Evolutionary conservation across 208 protist genomes (phyloP).

Genomic region (Naegleria gruberi): DNA sequence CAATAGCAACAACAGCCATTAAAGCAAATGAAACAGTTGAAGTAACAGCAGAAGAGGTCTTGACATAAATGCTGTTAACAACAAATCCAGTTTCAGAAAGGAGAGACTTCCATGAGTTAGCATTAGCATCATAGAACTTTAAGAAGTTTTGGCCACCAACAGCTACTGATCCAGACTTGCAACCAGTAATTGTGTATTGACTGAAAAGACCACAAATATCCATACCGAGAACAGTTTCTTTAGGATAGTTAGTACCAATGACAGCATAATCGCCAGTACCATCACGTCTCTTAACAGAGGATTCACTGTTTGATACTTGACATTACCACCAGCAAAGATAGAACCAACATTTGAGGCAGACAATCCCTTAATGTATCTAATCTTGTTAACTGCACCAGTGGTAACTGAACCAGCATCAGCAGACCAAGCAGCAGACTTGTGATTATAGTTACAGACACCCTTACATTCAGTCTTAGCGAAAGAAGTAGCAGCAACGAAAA

Average conservation of each 20-base stretch:
- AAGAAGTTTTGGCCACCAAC: background rate
- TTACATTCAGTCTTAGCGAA: background rate
- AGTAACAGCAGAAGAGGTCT: background rate
- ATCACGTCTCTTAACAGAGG: background rate
- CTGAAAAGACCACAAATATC: background rate
- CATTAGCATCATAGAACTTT: background rate
- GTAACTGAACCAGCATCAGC: background rate
- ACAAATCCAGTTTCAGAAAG: background rate
- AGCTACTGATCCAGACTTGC: background rate
- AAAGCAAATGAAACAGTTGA: background rate
- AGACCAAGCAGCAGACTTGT: background rate
- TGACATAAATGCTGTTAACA: background rate
- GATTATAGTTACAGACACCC: background rate
- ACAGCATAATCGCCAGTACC: background rate
- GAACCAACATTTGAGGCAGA: background rate
- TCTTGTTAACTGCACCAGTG: background rate
- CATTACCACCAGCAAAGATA: background rate
- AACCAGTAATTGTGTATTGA: background rate
- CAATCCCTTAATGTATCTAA: background rate
- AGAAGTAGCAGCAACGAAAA: background rate
- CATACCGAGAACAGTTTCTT: background rate
- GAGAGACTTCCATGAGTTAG: background rate
- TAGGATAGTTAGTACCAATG: background rate
- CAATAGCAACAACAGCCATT: background rate
- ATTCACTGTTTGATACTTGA: background rate